Evolutionary conservation across 2,329 filamentous ascomycete genomes (phyloP).

Genomic region (Dothiorella sarmentorum): DNA sequence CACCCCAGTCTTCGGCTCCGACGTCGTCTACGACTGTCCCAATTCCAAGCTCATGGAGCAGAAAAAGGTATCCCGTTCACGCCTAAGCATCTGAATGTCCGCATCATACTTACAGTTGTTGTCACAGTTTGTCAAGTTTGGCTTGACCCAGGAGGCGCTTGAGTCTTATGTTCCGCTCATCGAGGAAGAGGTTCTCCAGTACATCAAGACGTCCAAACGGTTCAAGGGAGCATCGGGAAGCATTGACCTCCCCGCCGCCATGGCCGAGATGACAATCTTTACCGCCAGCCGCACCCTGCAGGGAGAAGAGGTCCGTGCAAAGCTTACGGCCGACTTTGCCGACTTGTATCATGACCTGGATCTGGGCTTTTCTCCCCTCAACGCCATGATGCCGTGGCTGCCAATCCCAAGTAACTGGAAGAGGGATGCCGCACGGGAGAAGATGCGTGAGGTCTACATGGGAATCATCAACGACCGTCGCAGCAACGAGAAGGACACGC

Average conservation of each 20-base stretch:
- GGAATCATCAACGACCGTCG: constrained; percentile 67
- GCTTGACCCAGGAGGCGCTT: constrained; percentile 66
- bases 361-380: constrained; percentile 77
- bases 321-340: constrained; percentile 72
- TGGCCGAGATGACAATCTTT: constrained; percentile 80
- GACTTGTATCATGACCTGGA: constrained; percentile 77
- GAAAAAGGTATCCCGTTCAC: constrained; percentile 28
- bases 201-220: constrained; percentile 59
- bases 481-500: constrained; percentile 38
- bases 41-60: constrained; percentile 30
- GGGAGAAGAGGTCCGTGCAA: constrained; percentile 70
- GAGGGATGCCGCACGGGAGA: constrained; percentile 70
- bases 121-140: constrained; percentile 72
- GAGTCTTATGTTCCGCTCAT: constrained; percentile 71
- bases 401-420: constrained; percentile 75
- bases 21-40: constrained; percentile 29
- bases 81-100: too few relatives aligned
- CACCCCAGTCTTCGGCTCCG: constrained; percentile 26
- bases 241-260: constrained; percentile 64
- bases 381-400: constrained; percentile 78
- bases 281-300: constrained; percentile 79
- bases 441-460: constrained; percentile 72
- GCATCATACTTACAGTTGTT: too few relatives aligned
- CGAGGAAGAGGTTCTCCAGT: constrained; percentile 64
- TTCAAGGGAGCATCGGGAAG: constrained; percentile 61